These are phyloP conservation scores for Naematelia encephala DNA, from an alignment of 768 basidiomycete genomes.

Conservation along the genomic window DNA sequence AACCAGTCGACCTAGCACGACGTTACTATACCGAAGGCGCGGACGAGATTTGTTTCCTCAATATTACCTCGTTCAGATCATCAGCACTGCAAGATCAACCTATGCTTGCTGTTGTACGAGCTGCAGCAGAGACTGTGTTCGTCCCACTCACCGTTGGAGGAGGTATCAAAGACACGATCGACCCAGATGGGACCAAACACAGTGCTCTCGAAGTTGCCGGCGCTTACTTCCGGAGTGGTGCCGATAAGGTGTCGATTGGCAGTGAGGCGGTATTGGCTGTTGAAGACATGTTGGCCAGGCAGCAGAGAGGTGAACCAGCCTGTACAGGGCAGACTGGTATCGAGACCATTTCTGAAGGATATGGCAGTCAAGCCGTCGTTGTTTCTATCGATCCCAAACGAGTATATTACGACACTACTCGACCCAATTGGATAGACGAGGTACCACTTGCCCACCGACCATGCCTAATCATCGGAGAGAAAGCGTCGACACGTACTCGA, in stretches of 20 bases:
- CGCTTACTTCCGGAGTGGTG: conserved; percentile 92
- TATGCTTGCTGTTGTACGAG: conserved; percentile 92
- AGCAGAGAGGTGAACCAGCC: conserved; percentile 52
- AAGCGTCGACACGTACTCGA: conserved; percentile 48
- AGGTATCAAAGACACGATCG: conserved; percentile 91
- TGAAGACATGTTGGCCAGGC: conserved; percentile 61
- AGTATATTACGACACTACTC: conserved; percentile 65
- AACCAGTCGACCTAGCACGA: conserved; percentile 85
- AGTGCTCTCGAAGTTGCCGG: conserved; percentile 91
- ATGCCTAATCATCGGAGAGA: conserved; percentile 43
- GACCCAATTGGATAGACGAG: conserved; percentile 40
- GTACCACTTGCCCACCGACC: conserved; percentile 56
- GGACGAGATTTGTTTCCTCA: conserved; percentile 95
- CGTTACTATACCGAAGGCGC: conserved; percentile 84
- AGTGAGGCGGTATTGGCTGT: conserved; percentile 93
- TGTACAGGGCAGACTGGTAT: conserved; percentile 72
- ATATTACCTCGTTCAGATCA: conserved; percentile 98
- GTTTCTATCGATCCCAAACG: conserved; percentile 92
- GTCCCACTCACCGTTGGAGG: conserved; percentile 98
- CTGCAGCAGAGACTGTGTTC: conserved; percentile 82
- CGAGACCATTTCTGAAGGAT: conserved; percentile 82
- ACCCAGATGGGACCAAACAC: conserved; percentile 86
- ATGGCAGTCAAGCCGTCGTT: conserved; percentile 95
- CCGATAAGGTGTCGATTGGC: conserved; percentile 97
- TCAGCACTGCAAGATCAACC: conserved; percentile 95